Evolutionary conservation across 108 stramenopile species (phyloP).

Genomic region (Stephanodiscus triporus): DNA sequence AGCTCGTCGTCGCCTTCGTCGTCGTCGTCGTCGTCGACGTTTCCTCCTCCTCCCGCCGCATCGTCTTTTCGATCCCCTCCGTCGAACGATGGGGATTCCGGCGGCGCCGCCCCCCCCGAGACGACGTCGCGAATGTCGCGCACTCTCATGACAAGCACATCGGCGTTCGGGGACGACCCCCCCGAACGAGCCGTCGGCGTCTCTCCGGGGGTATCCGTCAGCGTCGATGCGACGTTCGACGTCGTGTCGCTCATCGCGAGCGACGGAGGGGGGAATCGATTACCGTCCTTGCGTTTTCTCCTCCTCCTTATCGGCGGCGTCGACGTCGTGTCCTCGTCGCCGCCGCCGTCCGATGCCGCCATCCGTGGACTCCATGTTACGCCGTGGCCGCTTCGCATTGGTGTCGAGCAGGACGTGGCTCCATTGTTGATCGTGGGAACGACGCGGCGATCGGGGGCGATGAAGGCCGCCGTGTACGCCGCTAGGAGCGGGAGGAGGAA

Average conservation of each 20-base stretch:
- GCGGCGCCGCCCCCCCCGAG: slow-evolving; percentile 48
- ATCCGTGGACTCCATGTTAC: background rate
- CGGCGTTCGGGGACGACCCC: slow-evolving; percentile 35
- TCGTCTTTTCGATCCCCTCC: background rate
- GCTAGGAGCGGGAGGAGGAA: slow-evolving; percentile 18
- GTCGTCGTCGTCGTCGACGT: slow-evolving; percentile 17
- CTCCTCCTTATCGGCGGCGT: slow-evolving; percentile 37
- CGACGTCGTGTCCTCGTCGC: slow-evolving; percentile 9
- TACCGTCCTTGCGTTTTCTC: slow-evolving; percentile 58
- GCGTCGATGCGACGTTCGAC: background rate
- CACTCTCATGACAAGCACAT: slow-evolving; percentile 59
- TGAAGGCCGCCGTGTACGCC: slow-evolving; percentile 23
- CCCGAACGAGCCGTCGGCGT: background rate
- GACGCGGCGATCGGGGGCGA: slow-evolving; percentile 1
- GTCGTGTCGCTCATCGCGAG: background rate
- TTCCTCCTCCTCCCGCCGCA: background rate
- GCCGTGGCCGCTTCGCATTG: background rate
- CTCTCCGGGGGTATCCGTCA: background rate
- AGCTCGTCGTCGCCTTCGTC: slow-evolving; percentile 22
- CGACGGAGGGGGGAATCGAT: slow-evolving; percentile 20
- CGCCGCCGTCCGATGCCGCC: background rate
- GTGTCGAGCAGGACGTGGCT: background rate
- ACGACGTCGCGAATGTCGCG: slow-evolving; percentile 63
- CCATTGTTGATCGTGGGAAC: background rate
- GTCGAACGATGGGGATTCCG: background rate